Percentiles rank a stretch among this genome's conserved stretches.
phyloP scores from a whole-genome alignment of 1,139 yeast species.

The Debaryomyces subglobosus region DNA sequence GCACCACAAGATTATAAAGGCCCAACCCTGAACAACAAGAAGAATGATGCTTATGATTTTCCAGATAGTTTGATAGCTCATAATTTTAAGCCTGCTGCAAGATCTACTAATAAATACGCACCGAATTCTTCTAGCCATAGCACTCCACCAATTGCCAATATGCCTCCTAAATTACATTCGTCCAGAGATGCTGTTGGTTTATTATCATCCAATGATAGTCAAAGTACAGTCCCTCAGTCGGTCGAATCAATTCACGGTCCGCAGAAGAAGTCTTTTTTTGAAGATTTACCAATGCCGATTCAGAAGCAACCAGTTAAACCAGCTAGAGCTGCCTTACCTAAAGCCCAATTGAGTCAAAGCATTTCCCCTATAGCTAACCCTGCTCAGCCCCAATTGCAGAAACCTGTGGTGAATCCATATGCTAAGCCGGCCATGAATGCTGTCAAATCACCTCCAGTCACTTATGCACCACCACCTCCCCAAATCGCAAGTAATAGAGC shows the following conservation, averaged over 20 bases:
- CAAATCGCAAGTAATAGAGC: constrained; percentile 16
- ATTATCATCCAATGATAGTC: background rate
- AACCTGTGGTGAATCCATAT: constrained; percentile 7
- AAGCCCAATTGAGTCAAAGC: constrained; percentile 1
- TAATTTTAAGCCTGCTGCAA: constrained; percentile 37
- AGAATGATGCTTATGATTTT: constrained; percentile 78
- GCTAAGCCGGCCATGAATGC: constrained; percentile 6
- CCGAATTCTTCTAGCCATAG: background rate
- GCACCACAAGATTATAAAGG: constrained; percentile 24
- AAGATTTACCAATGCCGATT: constrained; percentile 50
- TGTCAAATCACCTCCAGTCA: constrained; percentile 11
- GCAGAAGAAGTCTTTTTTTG: constrained; percentile 51
- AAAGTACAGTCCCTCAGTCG: background rate
- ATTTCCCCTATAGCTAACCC: background rate
- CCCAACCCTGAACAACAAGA: constrained; percentile 52
- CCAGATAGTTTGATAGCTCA: constrained; percentile 63
- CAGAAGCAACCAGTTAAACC: constrained; percentile 31
- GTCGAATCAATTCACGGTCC: constrained; percentile 12
- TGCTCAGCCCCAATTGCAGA: constrained; percentile 1
- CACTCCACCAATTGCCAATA: constrained; percentile 5
- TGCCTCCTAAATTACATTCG: constrained; percentile 10
- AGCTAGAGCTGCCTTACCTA: constrained; percentile 34
- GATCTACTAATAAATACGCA: constrained; percentile 30
- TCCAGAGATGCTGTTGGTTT: background rate
- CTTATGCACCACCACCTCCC: constrained; percentile 7